A percentile compares a stretch with the other conserved stretches of the same genome.
Evolutionary conservation across 352 stramenopile species (phyloP).

Genomic region (Phytophthora europaea): DNA sequence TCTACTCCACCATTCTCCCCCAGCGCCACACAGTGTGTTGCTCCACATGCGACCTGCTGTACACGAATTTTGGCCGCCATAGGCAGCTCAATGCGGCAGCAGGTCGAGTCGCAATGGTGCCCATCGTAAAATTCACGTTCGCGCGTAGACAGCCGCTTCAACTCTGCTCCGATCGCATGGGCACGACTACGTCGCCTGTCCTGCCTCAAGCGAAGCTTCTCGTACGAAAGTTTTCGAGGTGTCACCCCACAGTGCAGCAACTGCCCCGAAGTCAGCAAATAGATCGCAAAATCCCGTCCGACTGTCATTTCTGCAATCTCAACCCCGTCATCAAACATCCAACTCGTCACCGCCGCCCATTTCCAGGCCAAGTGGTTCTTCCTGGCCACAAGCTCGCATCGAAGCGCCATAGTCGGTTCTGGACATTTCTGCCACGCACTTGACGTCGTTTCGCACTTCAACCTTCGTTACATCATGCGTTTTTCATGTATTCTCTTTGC

Average conservation of each 20-base stretch:
- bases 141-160: conserved; percentile 31
- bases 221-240: conserved; percentile 25
- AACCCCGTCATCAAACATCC: conserved; percentile 14
- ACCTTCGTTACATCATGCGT: not conserved
- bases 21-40: conserved; percentile 52
- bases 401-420: conserved; percentile 17
- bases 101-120: conserved; percentile 25
- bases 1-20: conserved; percentile 4
- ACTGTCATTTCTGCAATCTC: conserved; percentile 21
- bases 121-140: conserved; percentile 17
- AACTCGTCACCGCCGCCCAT: conserved; percentile 21
- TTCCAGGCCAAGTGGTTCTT: conserved; percentile 28
- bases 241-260: conserved; percentile 30
- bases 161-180: conserved; percentile 17
- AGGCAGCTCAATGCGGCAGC: conserved; percentile 11
- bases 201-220: conserved; percentile 25
- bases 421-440: conserved; percentile 8
- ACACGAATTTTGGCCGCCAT: conserved; percentile 26
- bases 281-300: conserved; percentile 32
- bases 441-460: conserved; percentile 29
- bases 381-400: conserved; percentile 24
- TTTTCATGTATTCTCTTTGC: conserved; percentile 14
- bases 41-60: conserved; percentile 47
- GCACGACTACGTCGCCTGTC: conserved; percentile 20
- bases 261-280: conserved; percentile 19